Percentiles rank a stretch among this genome's conserved stretches.
These are phyloP conservation scores for Fallopia convolvulus DNA, from an alignment of 148 eudicot genomes.

Conservation along the genomic window DNA sequence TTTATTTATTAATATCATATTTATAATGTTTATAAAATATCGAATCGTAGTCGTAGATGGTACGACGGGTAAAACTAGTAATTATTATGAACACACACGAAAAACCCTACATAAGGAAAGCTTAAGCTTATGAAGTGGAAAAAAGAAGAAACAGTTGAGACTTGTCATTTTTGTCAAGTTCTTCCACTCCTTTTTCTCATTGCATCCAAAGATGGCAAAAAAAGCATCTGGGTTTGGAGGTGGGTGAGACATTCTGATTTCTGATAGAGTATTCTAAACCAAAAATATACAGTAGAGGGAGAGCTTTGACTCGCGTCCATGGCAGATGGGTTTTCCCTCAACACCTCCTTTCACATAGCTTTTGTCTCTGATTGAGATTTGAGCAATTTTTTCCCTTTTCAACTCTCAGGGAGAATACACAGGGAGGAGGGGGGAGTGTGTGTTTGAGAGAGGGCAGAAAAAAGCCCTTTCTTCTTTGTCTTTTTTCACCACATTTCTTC, in stretches of 20 bases:
- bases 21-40: no score
- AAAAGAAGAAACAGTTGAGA: no score
- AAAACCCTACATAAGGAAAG: no score
- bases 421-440: neutral
- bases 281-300: neutral
- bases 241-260: neutral
- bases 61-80: no score
- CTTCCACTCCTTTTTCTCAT: no score
- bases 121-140: no score
- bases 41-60: no score
- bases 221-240: neutral
- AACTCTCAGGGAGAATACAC: neutral
- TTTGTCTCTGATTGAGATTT: neutral
- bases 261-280: neutral
- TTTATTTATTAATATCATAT: no score
- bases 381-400: neutral
- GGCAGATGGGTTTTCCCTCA: neutral
- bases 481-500: neutral
- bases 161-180: no score
- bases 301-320: neutral
- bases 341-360: neutral
- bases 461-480: neutral
- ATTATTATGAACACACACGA: no score
- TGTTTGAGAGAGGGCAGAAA: neutral
- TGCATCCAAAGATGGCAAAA: no score